Evolutionary conservation across 352 stramenopile species (phyloP).

Genomic region (Lagenidium sp.): DNA sequence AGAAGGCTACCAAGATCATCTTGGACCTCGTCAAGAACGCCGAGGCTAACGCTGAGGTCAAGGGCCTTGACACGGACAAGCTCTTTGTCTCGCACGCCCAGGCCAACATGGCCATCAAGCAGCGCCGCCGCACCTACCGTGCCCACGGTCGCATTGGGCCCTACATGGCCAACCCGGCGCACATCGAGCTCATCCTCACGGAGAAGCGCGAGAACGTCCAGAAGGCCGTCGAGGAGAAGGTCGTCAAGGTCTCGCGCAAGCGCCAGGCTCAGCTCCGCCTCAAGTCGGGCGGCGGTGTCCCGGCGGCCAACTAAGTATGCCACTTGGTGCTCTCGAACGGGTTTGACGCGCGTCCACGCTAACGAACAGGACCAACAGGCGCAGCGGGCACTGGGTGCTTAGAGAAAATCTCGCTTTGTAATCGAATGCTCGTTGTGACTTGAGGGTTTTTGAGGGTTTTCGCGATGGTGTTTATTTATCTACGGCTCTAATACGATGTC

Average conservation of each 20-base stretch:
- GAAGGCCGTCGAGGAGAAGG: slow-evolving; percentile 90
- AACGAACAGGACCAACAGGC: too few species aligned
- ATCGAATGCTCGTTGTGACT: too few species aligned
- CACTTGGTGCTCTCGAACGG: too few species aligned
- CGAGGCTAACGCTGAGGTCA: slow-evolving; percentile 98
- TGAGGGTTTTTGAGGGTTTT: too few species aligned
- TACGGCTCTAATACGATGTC: too few species aligned
- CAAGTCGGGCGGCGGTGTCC: slow-evolving; percentile 80
- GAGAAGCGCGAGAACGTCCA: slow-evolving; percentile 93
- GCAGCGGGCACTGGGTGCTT: too few species aligned
- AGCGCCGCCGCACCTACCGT: slow-evolving; percentile 98
- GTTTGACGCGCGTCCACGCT: too few species aligned
- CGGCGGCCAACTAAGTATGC: slow-evolving; percentile 71
- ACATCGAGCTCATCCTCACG: slow-evolving; percentile 99
- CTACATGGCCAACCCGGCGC: slow-evolving; percentile 98
- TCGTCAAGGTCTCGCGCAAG: slow-evolving; percentile 81
- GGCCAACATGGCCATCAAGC: slow-evolving; percentile 96
- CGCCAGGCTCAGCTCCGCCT: slow-evolving; percentile 84
- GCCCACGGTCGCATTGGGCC: slow-evolving; percentile 96
- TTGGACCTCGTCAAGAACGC: slow-evolving; percentile 98
- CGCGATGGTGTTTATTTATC: too few species aligned
- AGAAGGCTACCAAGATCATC: slow-evolving; percentile 98
- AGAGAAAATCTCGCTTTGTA: too few species aligned
- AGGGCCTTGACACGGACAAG: slow-evolving; percentile 95
- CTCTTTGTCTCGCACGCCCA: slow-evolving; percentile 97